Base-by-base conservation (phyloP, 2,329 filamentous ascomycete genomes). In the Penicillium freii region DNA sequence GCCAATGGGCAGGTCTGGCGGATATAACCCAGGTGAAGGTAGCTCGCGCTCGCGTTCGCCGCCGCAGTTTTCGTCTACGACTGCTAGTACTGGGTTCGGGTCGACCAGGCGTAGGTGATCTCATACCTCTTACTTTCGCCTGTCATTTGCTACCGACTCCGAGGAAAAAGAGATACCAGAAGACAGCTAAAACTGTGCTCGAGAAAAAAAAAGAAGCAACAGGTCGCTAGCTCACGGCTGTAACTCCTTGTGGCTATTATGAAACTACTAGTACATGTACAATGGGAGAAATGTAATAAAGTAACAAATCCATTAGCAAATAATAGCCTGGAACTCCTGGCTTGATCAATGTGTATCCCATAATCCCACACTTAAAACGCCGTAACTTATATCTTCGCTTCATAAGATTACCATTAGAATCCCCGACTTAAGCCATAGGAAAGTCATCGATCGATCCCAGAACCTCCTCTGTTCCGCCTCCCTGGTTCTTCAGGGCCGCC, bases 61-160 rank as follows among this genome's bases (percentile, higher is more conserved):
- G 46, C 65, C 74, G 34, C 67, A 67, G 7, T 72, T 72, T 46
- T 73, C 73, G n/a, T 53, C 69, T 50, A 61, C 67, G 2, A 63
- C 66, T 13, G 59, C 68, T 47, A 77, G 75, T 54, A 78, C 76
- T 34, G 78, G 78, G 1, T 80, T 80, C 67, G 78, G 78, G 25
- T 77, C 77, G 15, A 80, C 77, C 3, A 73, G 70, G 43, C 69
- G 76, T 46, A 69, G 76, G 49, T 78, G 62, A 67, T 58, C 38
- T n/a, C 8, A 25, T 23, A 17, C 1, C 8, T 43, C 4, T 43
- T 21, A 9, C 11, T 27, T 27, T 39, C 3, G n/a, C 8, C 2
- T 17, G 7, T 33, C 21, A 11, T 45, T 34, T 36, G 10, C 23
- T 44, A 44, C 15, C 27, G 6, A 45, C 17, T 27, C 5, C 7